A percentile compares a stretch with the other conserved stretches of the same genome.
Evolutionary conservation across 2,329 filamentous ascomycete species (phyloP).

Genomic region (Penicillium sp.): DNA sequence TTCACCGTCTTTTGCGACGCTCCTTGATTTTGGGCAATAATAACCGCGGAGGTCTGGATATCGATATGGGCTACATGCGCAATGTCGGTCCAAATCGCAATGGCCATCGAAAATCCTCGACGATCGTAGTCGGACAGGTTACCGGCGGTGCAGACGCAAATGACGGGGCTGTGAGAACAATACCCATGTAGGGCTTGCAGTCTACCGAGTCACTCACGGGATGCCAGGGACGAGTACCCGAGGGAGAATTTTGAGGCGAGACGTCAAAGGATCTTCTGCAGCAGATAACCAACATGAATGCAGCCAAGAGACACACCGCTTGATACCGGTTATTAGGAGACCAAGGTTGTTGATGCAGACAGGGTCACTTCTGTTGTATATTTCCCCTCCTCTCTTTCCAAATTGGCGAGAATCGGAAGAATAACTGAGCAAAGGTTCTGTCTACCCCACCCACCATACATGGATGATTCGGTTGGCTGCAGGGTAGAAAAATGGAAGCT

Average conservation of each 20-base stretch:
- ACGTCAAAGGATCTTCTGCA: constrained; percentile 9
- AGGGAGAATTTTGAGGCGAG: not conserved
- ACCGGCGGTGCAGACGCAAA: constrained; percentile 27
- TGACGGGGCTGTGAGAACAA: constrained; percentile 13
- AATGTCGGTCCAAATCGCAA: constrained; percentile 18
- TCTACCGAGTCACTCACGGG: not conserved
- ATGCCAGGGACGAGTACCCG: constrained; percentile 8
- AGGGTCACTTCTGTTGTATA: constrained; percentile 1
- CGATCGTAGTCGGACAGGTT: constrained; percentile 9
- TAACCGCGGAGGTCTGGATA: constrained; percentile 19
- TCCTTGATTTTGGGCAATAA: constrained; percentile 15
- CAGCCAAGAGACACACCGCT: constrained; percentile 30
- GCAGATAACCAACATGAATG: constrained; percentile 9
- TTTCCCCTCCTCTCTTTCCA: constrained; percentile 1
- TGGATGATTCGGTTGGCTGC: constrained; percentile 21
- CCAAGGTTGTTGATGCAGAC: constrained; percentile 3
- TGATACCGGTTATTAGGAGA: constrained; percentile 5
- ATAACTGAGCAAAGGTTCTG: constrained; percentile 2
- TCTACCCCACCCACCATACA: constrained; percentile 9
- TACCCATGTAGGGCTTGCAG: constrained; percentile 11
- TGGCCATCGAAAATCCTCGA: constrained; percentile 10
- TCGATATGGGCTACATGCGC: constrained; percentile 24
- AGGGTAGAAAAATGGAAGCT: constrained; percentile 15
- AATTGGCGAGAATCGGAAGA: constrained; percentile 11
- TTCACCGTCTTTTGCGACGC: constrained; percentile 28